Evolutionary conservation across 225 moss, liverwort and hornwort genomes (phyloP), one percentile per base, ranked within the genome.

Genomic region (Physcomitrium patens): DNA sequence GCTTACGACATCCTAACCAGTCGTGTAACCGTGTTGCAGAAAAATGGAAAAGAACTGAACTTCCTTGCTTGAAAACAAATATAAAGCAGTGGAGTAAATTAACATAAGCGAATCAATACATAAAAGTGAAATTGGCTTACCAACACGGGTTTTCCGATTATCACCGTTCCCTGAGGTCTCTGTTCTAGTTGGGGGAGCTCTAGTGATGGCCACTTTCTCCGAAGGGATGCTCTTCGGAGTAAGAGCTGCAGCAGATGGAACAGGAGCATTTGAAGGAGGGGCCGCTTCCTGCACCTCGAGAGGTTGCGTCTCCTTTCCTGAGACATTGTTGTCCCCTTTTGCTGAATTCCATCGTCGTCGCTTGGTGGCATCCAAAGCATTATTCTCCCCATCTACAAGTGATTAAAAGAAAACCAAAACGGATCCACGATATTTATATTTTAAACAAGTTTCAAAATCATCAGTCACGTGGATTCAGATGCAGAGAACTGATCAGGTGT

Each of bases 291-390:
- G 84, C 23, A 74, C 52, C 23, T 95, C 93, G 13, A 84, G 63
- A 69, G 78, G 47, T 71, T 72, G 71, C 15, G 66, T 63, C 27
- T 92, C 95, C 73, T 89, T 91, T 23, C 61, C 63, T 65, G 85
- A 59, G 45, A 65, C 51, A 83, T 78, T 91, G 0, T 45, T 76
- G 53, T 93, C 90, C 31, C 77, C 86, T 53, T 92, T 93, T 9
- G 85, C 86, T 66, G 99, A 81, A 82, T 93, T 95, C 99, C 99
- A 99, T 54, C 95, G 88, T 67, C 99, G 91, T 70, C 99, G 87
- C 72, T 93, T 99, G 20, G 93, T 76, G 56, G 95, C 95, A 81
- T 99, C 99, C 82, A 80, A 84, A 26, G 81, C 72, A 60, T 85
- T 79, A 16, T 67, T 48, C 50, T 99, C 90, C 52, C 74, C 91